Evolutionary conservation across 768 basidiomycete genomes (phyloP).

Genomic region (Termitomyces sp.): DNA sequence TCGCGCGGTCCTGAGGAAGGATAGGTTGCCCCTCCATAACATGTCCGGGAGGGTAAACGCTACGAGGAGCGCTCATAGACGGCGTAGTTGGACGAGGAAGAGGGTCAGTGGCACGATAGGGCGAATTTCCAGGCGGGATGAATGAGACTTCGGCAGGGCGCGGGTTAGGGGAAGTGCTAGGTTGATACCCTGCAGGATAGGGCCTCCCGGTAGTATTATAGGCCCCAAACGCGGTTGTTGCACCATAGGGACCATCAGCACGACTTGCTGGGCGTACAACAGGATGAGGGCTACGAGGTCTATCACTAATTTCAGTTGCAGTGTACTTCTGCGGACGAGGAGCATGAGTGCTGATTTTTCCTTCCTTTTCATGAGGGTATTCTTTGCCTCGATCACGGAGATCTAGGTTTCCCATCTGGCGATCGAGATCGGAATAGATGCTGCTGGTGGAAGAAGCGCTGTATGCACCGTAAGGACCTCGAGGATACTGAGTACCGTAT

Average conservation of each 20-base stretch:
- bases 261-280: constrained; percentile 20
- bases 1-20: constrained; percentile 23
- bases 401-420: constrained; percentile 39
- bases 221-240: constrained; percentile 25
- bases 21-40: constrained; percentile 51
- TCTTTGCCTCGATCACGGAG: constrained; percentile 30
- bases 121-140: constrained; percentile 16
- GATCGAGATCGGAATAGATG: constrained; percentile 29
- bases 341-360: constrained; percentile 25
- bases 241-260: constrained; percentile 24
- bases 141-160: constrained; percentile 40
- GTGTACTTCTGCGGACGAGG: constrained; percentile 43
- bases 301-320: constrained; percentile 32
- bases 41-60: constrained; percentile 55
- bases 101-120: background rate
- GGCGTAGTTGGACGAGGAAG: constrained; percentile 33
- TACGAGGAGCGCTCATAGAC: constrained; percentile 22
- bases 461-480: constrained; percentile 20
- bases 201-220: constrained; percentile 22
- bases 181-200: constrained; percentile 13
- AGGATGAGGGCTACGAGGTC: constrained; percentile 35
- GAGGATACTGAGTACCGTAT: constrained; percentile 21
- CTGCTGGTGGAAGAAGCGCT: constrained; percentile 19
- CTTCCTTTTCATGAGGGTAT: constrained; percentile 24
- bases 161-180: constrained; percentile 34